Evolutionary conservation across 768 basidiomycete species (phyloP), one percentile per base, ranked within the genome.

Genomic region (Boletus pseudo-olivaceus): DNA sequence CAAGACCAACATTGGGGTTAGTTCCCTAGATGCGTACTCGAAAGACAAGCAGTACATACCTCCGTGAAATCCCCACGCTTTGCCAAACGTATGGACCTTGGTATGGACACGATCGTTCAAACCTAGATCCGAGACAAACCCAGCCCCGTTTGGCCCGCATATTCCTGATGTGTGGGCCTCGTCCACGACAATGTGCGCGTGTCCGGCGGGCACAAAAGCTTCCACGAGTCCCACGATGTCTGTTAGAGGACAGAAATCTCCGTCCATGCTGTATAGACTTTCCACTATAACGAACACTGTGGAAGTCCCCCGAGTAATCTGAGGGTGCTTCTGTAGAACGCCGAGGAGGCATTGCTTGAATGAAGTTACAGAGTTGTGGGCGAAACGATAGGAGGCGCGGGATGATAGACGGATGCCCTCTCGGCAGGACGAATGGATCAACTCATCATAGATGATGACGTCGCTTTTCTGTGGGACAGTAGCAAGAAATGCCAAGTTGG

Each of bases 231-330:
- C 65, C 30, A 79, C 69, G 12, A 83, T 73, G 38, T 73, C 72
- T 2, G 50, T 54, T 10, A 85, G 62, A 3, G 80, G 82, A 4
- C 73, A 72, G 33, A 82, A 71, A 56, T 81, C 78, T 6, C 83
- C 83, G 40, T 84, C 82, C 82, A 84, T 84, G 55, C 79, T 81
- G 63, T 85, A 84, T 15, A 83, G 64, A 9, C 74, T 74, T 68
- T 84, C 83, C 11, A 83, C 68, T 0, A 77, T 73, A 19, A 85
- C 58, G 59, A 81, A 83, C 7, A 83, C 62, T 37, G 59, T 72
- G 41, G 55, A 54, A 29, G 64, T 61, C 0, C 73, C 73, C 1
- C 37, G 53, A 23, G 35, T 51, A 29, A 72, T 59, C 33, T 52
- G 55, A 7, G 59, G 59, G n/a, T 61, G 56, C 20, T 64, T 53